Evolutionary conservation across 129 eudicot genomes (phyloP).

Genomic region (Dittrichia graveolens): DNA sequence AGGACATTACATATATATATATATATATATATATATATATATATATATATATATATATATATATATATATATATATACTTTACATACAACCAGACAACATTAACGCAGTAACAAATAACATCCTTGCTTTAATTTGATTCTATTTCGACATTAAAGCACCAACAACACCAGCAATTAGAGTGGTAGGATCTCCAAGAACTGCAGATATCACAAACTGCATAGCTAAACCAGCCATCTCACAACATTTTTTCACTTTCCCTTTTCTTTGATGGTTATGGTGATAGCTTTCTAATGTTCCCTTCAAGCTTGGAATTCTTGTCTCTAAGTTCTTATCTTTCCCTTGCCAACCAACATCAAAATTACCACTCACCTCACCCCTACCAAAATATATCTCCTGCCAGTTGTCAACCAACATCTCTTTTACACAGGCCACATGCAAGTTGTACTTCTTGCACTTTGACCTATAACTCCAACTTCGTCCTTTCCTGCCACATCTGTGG

Average conservation of each 20-base stretch:
- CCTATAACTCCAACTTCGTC: conserved; percentile 63
- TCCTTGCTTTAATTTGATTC: neutral
- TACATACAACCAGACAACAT: too few species aligned
- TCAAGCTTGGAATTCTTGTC: conserved; percentile 58
- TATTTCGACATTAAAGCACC: conserved; percentile 53
- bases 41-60: too few species aligned
- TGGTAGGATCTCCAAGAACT: conserved; percentile 60
- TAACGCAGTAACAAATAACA: too few species aligned
- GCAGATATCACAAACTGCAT: conserved; percentile 52
- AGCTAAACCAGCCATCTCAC: conserved; percentile 57
- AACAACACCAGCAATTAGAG: conserved; percentile 53
- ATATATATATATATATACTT: too few species aligned
- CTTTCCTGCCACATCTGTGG: conserved; percentile 58
- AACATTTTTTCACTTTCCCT: conserved; percentile 54
- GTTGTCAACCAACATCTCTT: conserved; percentile 64
- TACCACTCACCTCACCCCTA: conserved; percentile 24
- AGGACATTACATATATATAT: too few species aligned
- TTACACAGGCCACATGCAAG: conserved; percentile 66
- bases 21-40: too few species aligned
- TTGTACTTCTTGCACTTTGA: conserved; percentile 57
- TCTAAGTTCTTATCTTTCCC: conserved; percentile 36
- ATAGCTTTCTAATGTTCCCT: conserved; percentile 49
- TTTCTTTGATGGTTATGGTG: conserved; percentile 38
- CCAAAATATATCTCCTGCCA: conserved; percentile 54
- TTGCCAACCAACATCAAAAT: conserved; percentile 1